Percentiles rank a stretch among this genome's conserved stretches.
These are phyloP conservation scores for Solanum tacnaense DNA, from an alignment of 257 asterid species.

Conservation along the genomic window DNA sequence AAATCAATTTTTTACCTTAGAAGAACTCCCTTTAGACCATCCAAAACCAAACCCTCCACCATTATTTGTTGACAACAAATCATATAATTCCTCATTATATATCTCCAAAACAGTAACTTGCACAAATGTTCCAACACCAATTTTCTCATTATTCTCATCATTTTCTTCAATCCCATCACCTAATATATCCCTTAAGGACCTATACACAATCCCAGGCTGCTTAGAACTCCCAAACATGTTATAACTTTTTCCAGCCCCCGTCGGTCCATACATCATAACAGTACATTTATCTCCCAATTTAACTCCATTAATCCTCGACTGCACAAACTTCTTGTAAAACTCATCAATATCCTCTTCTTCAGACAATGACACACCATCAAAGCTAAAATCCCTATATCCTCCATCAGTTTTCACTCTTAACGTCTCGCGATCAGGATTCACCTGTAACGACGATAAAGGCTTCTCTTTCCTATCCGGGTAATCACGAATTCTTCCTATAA, in stretches of 20 bases:
- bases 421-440: constrained; percentile 41
- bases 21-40: constrained; percentile 64
- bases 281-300: constrained; percentile 67
- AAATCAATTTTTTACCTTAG: neutral
- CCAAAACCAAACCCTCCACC: constrained; percentile 77
- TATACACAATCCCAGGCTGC: constrained; percentile 80
- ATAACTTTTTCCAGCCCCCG: constrained; percentile 93
- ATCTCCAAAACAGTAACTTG: constrained; percentile 89
- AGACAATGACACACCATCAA: constrained; percentile 76
- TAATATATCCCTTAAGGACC: constrained; percentile 64
- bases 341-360: constrained; percentile 71
- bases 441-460: constrained; percentile 28
- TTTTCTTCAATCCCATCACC: constrained; percentile 35
- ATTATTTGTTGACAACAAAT: constrained; percentile 40
- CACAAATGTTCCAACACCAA: constrained; percentile 50
- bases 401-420: constrained; percentile 61
- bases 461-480: constrained; percentile 42
- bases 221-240: constrained; percentile 82
- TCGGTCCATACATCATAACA: constrained; percentile 43
- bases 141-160: neutral
- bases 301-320: constrained; percentile 68
- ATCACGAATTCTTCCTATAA: constrained; percentile 71
- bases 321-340: constrained; percentile 64
- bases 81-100: constrained; percentile 89
- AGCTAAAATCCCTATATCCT: constrained; percentile 70